Evolutionary conservation across 192 early-diverging fungal genomes (phyloP).

Genomic region (Oehlia diaphana): DNA sequence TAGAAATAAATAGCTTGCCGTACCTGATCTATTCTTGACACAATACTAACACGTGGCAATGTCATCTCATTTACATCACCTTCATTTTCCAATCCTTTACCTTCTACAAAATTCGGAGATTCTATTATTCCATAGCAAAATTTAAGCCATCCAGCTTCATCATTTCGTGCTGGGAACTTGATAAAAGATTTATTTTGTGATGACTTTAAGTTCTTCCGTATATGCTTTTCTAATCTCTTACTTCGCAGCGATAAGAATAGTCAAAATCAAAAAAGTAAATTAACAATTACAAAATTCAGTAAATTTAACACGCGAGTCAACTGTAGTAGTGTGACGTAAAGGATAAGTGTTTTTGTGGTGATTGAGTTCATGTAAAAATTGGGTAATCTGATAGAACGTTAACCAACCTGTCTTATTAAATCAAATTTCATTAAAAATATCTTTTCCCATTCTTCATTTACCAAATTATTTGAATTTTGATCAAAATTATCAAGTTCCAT

Average conservation of each 20-base stretch:
- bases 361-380: neutral
- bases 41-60: slow-evolving; percentile 5
- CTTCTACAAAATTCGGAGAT: neutral
- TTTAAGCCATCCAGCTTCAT: slow-evolving; percentile 23
- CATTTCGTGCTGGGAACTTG: slow-evolving; percentile 3
- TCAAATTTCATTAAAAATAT: slow-evolving; percentile 17
- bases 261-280: neutral
- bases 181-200: neutral
- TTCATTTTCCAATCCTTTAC: neutral
- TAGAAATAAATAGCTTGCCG: neutral
- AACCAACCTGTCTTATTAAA: slow-evolving; percentile 7
- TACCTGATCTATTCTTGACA: slow-evolving; percentile 25
- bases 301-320: no score
- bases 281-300: neutral
- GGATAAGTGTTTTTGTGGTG: no score
- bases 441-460: slow-evolving; percentile 25
- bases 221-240: neutral
- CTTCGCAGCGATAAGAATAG: neutral
- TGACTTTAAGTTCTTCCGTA: neutral
- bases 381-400: no score
- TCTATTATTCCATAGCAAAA: slow-evolving; percentile 21
- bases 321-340: no score
- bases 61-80: slow-evolving; percentile 4
- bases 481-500: neutral
- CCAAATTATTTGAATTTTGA: neutral